Conservation (phyloP, 768 basidiomycete genomes). For the Amanita phalloides region DNA sequence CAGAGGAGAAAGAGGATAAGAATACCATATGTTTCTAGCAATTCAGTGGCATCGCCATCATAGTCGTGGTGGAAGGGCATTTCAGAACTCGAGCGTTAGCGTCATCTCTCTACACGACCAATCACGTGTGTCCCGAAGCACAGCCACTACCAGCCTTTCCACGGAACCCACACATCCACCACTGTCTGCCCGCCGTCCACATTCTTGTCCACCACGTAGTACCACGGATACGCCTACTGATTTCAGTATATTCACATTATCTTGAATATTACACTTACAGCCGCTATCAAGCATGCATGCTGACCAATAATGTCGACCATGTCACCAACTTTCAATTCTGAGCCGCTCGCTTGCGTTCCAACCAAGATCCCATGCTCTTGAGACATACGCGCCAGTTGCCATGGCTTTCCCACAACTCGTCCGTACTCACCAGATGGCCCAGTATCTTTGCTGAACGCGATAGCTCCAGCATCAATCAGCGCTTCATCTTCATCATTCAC, state of each 20-base stretch:
- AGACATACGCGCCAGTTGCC: conserved; percentile 55
- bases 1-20: not conserved
- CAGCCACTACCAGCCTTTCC: conserved; percentile 73
- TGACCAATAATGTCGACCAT: conserved; percentile 70
- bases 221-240: conserved; percentile 59
- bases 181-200: conserved; percentile 39
- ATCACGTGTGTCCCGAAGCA: not conserved
- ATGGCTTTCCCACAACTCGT: conserved; percentile 53
- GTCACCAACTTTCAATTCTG: conserved; percentile 42
- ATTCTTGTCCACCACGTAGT: conserved; percentile 69
- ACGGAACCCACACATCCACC: conserved; percentile 79
- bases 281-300: conserved; percentile 77
- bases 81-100: conserved; percentile 11
- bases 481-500: conserved; percentile 57
- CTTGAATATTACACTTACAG: conserved; percentile 21
- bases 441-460: conserved; percentile 82
- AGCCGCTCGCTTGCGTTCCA: conserved; percentile 16
- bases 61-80: conserved; percentile 54
- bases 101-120: not conserved
- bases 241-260: not conserved
- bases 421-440: conserved; percentile 68
- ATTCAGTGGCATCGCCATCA: conserved; percentile 79
- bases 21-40: conserved; percentile 89
- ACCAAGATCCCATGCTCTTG: conserved; percentile 75
- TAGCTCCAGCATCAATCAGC: conserved; percentile 71